Evolutionary conservation across 306 rosid species (phyloP), one percentile per base, ranked within the genome.

Genomic region (Medicago arabica): DNA sequence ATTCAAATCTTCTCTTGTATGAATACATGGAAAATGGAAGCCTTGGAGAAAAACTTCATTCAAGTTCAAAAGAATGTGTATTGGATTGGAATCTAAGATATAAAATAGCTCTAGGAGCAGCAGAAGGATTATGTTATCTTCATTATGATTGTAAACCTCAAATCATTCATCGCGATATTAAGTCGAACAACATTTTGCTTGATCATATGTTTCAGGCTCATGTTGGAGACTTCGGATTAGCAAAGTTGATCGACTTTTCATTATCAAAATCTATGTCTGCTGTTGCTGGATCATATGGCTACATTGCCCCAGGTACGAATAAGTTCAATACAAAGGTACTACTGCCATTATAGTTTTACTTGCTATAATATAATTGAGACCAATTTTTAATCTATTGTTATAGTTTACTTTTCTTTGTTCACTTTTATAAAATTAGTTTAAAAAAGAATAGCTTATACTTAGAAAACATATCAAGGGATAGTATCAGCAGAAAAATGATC

Each of bases 171-270:
- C 93, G 98, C 0, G 98, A 93, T 80, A 90, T 93, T 34, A 93
- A 93, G 82, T 93, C 97, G 0, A 92, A 90, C 84, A 92, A 92
- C 75, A 92, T 92, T 78, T 86, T 93, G 41, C 88, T 93, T 19
- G 96, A 93, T 80, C 84, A 86, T 41, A 78, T 74, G 19, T 85
- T 90, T 66, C 86, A 87, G 74, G 91, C 97, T 38, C 92, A 86
- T 67, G 98, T 93, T 47, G 98, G 98, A 79, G 97, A 93, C 83
- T 93, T 93, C n/a, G 98, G 98, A 74, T 83, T 91, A 83, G 96
- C 96, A 15, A 91, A 91, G 72, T 68, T 91, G 87, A 83, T 91
- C 23, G 96, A 91, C 21, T 76, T 88, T 53, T 87, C 96, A 2
- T 88, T 73, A 71, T 88, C 96, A 36, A 91, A 88, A 74, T 91